These are phyloP conservation scores for Trichocomaceae sp. DNA, from an alignment of 2,329 filamentous ascomycete genomes.

Conservation along the genomic window DNA sequence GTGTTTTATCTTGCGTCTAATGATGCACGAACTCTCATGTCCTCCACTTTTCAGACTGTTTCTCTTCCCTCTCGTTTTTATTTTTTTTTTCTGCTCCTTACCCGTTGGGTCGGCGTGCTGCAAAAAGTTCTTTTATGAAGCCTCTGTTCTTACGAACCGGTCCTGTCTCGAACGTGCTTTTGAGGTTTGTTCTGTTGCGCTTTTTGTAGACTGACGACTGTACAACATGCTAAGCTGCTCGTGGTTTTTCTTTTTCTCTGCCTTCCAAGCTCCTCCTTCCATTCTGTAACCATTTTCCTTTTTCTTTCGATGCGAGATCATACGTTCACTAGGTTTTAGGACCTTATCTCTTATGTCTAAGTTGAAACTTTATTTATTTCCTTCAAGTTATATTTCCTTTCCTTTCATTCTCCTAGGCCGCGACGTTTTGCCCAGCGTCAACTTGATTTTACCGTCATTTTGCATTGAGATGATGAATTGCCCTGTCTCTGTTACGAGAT, in stretches of 20 bases:
- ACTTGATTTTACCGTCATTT: slow-evolving; percentile 11
- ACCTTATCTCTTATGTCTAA: slow-evolving; percentile 9
- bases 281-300: slow-evolving; percentile 8
- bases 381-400: slow-evolving; percentile 5
- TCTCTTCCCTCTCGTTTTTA: neutral
- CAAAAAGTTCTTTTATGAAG: slow-evolving; percentile 35
- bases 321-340: slow-evolving; percentile 12
- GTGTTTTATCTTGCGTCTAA: slow-evolving; percentile 28
- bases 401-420: slow-evolving; percentile 16
- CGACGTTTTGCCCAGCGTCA: slow-evolving; percentile 8
- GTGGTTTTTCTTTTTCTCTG: slow-evolving; percentile 14
- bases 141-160: slow-evolving; percentile 29
- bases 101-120: slow-evolving; percentile 40
- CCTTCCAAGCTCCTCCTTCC: slow-evolving; percentile 5
- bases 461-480: slow-evolving; percentile 6
- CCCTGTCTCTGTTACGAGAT: neutral
- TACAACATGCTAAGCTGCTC: slow-evolving; percentile 25
- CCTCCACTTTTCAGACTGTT: slow-evolving; percentile 9
- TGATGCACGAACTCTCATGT: slow-evolving; percentile 29
- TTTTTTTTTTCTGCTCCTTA: slow-evolving; percentile 28
- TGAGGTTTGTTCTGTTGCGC: slow-evolving; percentile 28
- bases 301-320: slow-evolving; percentile 3
- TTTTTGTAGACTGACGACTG: slow-evolving; percentile 30
- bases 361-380: neutral
- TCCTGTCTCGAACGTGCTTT: slow-evolving; percentile 33